Conservation (phyloP, 2,329 filamentous ascomycete genomes). For the Neonectria magnoliae region DNA sequence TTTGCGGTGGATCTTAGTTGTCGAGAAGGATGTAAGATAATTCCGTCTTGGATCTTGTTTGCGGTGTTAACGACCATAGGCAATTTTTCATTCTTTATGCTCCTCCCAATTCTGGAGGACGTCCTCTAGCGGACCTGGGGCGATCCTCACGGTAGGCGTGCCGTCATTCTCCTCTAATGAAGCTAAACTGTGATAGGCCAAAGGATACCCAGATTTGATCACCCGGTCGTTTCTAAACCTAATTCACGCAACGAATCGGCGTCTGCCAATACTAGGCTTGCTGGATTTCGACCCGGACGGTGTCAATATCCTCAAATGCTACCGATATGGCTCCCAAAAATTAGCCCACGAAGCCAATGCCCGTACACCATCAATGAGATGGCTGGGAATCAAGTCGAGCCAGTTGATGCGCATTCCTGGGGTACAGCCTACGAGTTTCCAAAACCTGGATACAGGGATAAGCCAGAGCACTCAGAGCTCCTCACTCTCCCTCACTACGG, state of each 20-base stretch:
- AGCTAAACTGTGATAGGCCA: slow-evolving; percentile 63
- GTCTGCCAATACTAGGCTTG: slow-evolving; percentile 69
- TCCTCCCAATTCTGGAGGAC: slow-evolving; percentile 64
- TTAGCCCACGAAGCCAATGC: slow-evolving; percentile 68
- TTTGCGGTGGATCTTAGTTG: slow-evolving; percentile 73
- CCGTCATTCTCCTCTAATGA: background rate
- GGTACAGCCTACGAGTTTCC: background rate
- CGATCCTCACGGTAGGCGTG: slow-evolving; percentile 71
- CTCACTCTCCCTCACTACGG: background rate
- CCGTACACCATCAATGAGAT: slow-evolving; percentile 62
- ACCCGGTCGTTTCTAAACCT: slow-evolving; percentile 72
- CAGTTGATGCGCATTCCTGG: slow-evolving; percentile 48
- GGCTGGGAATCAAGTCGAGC: slow-evolving; percentile 69
- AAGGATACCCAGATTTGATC: slow-evolving; percentile 82
- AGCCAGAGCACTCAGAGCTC: slow-evolving; percentile 22
- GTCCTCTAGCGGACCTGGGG: slow-evolving; percentile 62
- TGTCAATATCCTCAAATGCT: slow-evolving; percentile 76
- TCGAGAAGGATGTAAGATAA: slow-evolving; percentile 77
- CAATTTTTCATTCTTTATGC: slow-evolving; percentile 77
- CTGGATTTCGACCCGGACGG: slow-evolving; percentile 84
- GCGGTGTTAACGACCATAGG: slow-evolving; percentile 56
- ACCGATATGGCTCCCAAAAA: slow-evolving; percentile 73
- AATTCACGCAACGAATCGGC: slow-evolving; percentile 58
- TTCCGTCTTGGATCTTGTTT: fast-evolving
- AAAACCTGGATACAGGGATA: background rate